Evolutionary conservation across 2,329 filamentous ascomycete species (phyloP).

Genomic region (Fusarium clavum): DNA sequence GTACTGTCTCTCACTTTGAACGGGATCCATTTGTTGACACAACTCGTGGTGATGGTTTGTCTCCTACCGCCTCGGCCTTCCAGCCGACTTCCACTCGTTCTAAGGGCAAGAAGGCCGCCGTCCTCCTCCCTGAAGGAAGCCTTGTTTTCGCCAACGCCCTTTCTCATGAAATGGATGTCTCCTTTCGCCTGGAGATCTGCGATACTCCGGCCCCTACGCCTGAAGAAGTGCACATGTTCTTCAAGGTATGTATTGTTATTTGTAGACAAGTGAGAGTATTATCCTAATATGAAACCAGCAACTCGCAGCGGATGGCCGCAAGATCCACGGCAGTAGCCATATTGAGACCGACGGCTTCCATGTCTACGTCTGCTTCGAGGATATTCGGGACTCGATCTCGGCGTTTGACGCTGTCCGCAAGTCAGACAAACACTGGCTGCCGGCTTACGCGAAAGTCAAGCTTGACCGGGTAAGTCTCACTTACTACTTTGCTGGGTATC

Average conservation of each 20-base stretch:
- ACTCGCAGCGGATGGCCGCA: conserved; percentile 50
- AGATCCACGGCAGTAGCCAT: conserved; percentile 53
- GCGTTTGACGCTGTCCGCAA: conserved; percentile 60
- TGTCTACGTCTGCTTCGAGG: conserved; percentile 67
- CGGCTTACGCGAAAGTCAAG: conserved; percentile 41
- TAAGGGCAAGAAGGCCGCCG: not conserved
- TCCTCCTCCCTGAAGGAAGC: conserved; percentile 36
- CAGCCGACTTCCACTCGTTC: conserved; percentile 56
- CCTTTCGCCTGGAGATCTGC: conserved; percentile 59
- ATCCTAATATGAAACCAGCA: conserved; percentile 51
- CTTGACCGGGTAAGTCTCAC: conserved; percentile 22
- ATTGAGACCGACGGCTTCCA: conserved; percentile 53
- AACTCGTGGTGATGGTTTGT: conserved; percentile 58
- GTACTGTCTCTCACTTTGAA: conserved; percentile 48
- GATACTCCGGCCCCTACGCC: conserved; percentile 48
- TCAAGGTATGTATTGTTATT: conserved; percentile 55
- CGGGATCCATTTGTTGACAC: conserved; percentile 67
- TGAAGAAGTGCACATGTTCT: conserved; percentile 56
- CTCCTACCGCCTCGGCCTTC: conserved; percentile 72
- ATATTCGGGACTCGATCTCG: conserved; percentile 69
- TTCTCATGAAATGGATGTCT: conserved; percentile 61
- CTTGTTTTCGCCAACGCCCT: conserved; percentile 51
- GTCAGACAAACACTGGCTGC: conserved; percentile 59
- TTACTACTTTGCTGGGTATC: not conserved
- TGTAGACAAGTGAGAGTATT: not conserved